Percentiles rank a stretch among this genome's conserved stretches.
These are phyloP conservation scores for Fagus sylvatica DNA, from an alignment of 306 rosid genomes.

Conservation along the genomic window DNA sequence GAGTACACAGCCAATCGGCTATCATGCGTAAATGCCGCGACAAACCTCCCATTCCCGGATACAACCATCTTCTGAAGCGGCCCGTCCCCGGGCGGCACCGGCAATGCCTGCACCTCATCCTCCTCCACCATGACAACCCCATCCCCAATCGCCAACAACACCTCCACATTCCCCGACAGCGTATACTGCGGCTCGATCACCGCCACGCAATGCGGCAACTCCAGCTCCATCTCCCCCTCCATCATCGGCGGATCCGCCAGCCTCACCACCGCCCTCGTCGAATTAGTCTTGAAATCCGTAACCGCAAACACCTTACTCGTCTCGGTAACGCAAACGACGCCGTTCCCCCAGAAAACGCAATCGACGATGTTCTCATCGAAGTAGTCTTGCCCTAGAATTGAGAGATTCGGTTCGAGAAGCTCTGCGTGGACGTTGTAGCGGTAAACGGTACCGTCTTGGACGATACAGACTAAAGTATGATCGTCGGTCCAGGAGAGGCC, in stretches of 20 bases:
- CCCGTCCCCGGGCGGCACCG: slow-evolving; percentile 56
- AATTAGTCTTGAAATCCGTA: slow-evolving; percentile 49
- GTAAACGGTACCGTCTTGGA: slow-evolving; percentile 89
- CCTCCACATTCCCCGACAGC: slow-evolving; percentile 91
- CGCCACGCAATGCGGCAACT: slow-evolving; percentile 82
- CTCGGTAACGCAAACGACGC: slow-evolving; percentile 81
- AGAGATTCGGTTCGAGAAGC: slow-evolving; percentile 64
- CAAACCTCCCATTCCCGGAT: slow-evolving; percentile 87
- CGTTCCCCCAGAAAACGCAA: slow-evolving; percentile 86
- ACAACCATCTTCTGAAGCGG: slow-evolving; percentile 94
- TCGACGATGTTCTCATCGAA: slow-evolving; percentile 87
- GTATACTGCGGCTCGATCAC: slow-evolving; percentile 96
- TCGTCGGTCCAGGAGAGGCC: slow-evolving; percentile 90
- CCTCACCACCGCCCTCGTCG: slow-evolving; percentile 49
- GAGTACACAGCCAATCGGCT: slow-evolving; percentile 76
- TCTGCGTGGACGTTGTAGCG: slow-evolving; percentile 72
- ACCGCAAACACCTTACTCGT: slow-evolving; percentile 61
- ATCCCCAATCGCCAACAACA: slow-evolving; percentile 68
- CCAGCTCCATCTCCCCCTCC: slow-evolving; percentile 40
- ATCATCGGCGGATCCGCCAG: slow-evolving; percentile 84
- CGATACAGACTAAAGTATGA: slow-evolving; percentile 73
- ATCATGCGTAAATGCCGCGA: slow-evolving; percentile 91
- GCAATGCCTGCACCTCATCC: slow-evolving; percentile 85
- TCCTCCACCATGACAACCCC: slow-evolving; percentile 85
- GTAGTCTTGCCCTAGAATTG: slow-evolving; percentile 71